phyloP scores from a whole-genome alignment of 495 filamentous ascomycete genomes.

The Letharia lupina region DNA sequence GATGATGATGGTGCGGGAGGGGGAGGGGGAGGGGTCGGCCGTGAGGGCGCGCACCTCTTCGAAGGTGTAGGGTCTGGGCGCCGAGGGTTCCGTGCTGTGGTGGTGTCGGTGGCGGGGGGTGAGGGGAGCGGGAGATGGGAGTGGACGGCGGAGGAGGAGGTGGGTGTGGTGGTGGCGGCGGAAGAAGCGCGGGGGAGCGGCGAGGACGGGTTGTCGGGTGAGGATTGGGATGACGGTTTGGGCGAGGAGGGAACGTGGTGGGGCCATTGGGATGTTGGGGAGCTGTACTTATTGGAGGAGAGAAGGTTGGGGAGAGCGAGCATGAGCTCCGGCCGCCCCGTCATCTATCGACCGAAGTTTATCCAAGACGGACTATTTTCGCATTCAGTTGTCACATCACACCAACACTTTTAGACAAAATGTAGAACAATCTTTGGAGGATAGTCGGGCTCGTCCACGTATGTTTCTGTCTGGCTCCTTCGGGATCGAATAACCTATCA shows the following conservation, averaged over 20 bases:
- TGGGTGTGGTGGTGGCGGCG: not conserved
- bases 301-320: not conserved
- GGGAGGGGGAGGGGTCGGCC: not conserved
- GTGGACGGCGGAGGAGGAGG: not conserved
- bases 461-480: no score
- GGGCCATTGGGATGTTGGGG: not conserved
- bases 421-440: no score
- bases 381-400: no score
- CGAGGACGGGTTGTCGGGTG: not conserved
- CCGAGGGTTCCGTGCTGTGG: not conserved
- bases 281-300: not conserved
- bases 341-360: not conserved
- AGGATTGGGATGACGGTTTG: not conserved
- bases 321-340: not conserved
- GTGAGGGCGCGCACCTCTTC: conserved; percentile 7
- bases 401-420: no score
- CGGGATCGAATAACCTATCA: no score
- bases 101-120: not conserved
- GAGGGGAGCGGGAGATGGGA: not conserved
- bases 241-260: not conserved
- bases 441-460: no score
- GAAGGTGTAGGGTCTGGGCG: conserved; percentile 22
- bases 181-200: not conserved
- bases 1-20: conserved; percentile 27
- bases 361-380: not conserved